These are phyloP conservation scores for Spathaspora girioi DNA, from an alignment of 805 yeast species.

Conservation along the genomic window DNA sequence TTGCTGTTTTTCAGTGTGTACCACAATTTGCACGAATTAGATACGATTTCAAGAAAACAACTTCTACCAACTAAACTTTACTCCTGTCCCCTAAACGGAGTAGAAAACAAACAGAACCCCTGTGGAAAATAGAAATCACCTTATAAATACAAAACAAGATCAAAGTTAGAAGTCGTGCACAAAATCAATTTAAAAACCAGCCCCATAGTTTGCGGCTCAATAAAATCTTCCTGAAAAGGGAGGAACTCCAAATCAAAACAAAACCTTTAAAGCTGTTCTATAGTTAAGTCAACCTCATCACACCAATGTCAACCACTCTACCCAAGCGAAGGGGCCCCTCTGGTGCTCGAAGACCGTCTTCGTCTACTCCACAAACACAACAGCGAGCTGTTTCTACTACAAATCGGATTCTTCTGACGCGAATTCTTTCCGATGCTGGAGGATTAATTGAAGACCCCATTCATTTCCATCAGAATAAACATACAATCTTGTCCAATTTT, in stretches of 20 bases:
- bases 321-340: not conserved
- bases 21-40: not conserved
- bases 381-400: not conserved
- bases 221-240: not conserved
- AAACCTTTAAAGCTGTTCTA: not conserved
- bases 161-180: not conserved
- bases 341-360: not conserved
- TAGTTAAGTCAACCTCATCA: not conserved
- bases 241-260: not conserved
- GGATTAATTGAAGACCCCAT: not conserved
- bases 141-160: no score
- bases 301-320: not conserved
- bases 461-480: conserved; percentile 35
- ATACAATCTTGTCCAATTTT: conserved; percentile 41
- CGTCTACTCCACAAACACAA: not conserved
- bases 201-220: not conserved
- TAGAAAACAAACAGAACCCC: no score
- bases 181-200: not conserved
- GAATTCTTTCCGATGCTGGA: not conserved
- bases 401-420: not conserved
- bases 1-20: not conserved
- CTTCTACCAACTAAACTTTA: no score
- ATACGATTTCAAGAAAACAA: no score
- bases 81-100: no score
- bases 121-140: not conserved